Percentiles rank a stretch among this genome's conserved stretches.
These are phyloP conservation scores for Camelina laxa DNA, from an alignment of 345 rosid genomes.

Conservation along the genomic window DNA sequence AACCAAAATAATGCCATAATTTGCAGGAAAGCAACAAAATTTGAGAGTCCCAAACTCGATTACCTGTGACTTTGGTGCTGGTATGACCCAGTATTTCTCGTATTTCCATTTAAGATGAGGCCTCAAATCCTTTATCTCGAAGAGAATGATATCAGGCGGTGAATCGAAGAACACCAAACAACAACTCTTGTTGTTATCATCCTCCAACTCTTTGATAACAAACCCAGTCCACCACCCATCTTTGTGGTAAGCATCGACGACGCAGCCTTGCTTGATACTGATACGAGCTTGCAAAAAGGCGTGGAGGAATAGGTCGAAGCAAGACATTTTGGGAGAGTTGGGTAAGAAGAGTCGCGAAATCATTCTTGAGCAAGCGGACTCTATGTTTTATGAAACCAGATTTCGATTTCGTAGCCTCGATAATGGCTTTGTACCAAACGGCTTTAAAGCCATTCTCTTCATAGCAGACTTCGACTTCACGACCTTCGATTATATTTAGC, in stretches of 20 bases:
- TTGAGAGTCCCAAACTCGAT: neutral
- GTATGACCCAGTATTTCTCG: conserved; percentile 45
- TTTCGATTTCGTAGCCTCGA: conserved; percentile 37
- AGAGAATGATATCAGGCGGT: conserved; percentile 53
- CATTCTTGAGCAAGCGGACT: conserved; percentile 50
- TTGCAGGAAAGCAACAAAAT: neutral
- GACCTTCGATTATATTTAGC: conserved; percentile 13
- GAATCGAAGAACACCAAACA: conserved; percentile 53
- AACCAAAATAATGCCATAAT: neutral
- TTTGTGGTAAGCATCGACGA: conserved; percentile 49
- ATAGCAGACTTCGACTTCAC: conserved; percentile 53
- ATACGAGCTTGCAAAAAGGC: neutral
- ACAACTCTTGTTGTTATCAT: conserved; percentile 5
- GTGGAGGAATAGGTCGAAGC: conserved; percentile 61
- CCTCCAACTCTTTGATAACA: conserved; percentile 49
- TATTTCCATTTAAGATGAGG: conserved; percentile 55
- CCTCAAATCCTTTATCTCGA: conserved; percentile 54
- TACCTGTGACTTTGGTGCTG: conserved; percentile 38
- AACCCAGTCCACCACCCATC: conserved; percentile 62
- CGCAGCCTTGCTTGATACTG: conserved; percentile 41
- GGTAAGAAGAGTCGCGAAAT: conserved; percentile 42
- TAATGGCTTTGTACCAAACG: conserved; percentile 54
- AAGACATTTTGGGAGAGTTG: conserved; percentile 45
- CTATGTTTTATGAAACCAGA: conserved; percentile 35
- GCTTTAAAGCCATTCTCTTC: conserved; percentile 49